Conservation (phyloP, 2,329 filamentous ascomycete species). For the Rhynchosporium agropyri region DNA sequence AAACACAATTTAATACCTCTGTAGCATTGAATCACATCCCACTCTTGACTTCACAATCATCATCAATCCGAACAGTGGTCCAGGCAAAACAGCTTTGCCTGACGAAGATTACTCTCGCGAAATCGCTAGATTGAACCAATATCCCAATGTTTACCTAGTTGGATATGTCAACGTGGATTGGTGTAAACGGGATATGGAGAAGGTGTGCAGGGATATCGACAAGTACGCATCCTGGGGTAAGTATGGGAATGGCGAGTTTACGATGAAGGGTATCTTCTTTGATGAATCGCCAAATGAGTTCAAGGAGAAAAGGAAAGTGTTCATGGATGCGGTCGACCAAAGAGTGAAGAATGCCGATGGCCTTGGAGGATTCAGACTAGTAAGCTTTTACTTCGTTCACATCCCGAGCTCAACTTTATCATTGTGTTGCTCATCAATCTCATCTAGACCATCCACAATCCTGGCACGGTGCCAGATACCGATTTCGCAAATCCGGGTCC, state of each 20-base stretch:
- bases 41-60: slow-evolving; percentile 22
- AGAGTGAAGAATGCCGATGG: slow-evolving; percentile 21
- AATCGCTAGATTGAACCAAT: slow-evolving; percentile 15
- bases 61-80: slow-evolving; percentile 23
- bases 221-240: slow-evolving; percentile 25
- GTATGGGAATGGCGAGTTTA: slow-evolving; percentile 18
- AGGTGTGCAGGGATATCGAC: slow-evolving; percentile 21
- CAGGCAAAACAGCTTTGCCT: slow-evolving; percentile 11
- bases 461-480: slow-evolving; percentile 26
- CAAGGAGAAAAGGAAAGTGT: slow-evolving; percentile 17
- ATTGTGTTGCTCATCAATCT: background rate
- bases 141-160: slow-evolving; percentile 17
- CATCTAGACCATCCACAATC: slow-evolving; percentile 27
- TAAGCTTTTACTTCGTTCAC: slow-evolving; percentile 6
- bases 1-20: background rate
- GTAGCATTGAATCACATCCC: slow-evolving; percentile 18
- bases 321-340: slow-evolving; percentile 17
- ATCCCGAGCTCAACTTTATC: background rate
- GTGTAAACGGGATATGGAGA: slow-evolving; percentile 19
- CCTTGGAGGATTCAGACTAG: slow-evolving; percentile 19
- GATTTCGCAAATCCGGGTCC: slow-evolving; percentile 21
- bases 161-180: slow-evolving; percentile 18
- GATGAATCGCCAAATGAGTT: slow-evolving; percentile 29
- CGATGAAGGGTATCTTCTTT: slow-evolving; percentile 30
- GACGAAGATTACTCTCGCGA: slow-evolving; percentile 19